A percentile compares a stretch with the other conserved stretches of the same genome.
Conservation (phyloP, 1,284 basidiomycete species). For the Rhodotorula sp. region DNA sequence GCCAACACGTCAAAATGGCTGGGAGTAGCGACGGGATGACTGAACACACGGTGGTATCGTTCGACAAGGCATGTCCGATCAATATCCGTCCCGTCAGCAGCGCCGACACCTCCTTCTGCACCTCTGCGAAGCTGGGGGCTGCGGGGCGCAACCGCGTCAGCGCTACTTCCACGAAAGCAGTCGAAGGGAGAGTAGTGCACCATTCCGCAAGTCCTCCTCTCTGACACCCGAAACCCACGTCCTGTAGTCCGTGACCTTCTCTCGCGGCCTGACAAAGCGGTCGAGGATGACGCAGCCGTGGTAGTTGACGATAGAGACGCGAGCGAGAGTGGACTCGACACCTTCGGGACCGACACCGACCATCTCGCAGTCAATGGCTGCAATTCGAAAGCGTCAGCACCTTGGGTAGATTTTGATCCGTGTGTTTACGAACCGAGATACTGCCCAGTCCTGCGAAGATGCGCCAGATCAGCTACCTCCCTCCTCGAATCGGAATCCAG, state of each 20-base stretch:
- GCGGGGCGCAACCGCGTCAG: not conserved
- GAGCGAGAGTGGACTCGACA: constrained; percentile 75
- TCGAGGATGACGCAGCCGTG: constrained; percentile 78
- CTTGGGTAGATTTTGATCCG: fast-evolving
- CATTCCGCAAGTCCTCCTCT: constrained; percentile 68
- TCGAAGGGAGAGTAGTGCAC: constrained; percentile 50
- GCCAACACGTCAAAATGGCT: not conserved
- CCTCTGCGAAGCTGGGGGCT: constrained; percentile 75
- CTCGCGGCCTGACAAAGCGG: constrained; percentile 80
- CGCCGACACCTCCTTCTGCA: constrained; percentile 76
- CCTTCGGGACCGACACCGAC: constrained; percentile 86
- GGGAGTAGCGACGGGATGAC: not conserved
- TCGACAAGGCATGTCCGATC: constrained; percentile 90
- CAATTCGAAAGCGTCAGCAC: not conserved
- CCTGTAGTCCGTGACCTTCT: constrained; percentile 88
- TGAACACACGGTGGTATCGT: constrained; percentile 74
- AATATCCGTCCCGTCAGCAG: constrained; percentile 76
- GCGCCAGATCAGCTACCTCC: not conserved
- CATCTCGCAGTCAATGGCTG: constrained; percentile 93
- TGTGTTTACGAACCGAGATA: constrained; percentile 24
- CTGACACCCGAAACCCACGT: constrained; percentile 89
- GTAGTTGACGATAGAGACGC: constrained; percentile 89
- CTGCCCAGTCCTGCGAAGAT: constrained; percentile 24
- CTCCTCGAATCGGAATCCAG: not conserved
- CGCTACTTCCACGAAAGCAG: not conserved